These are phyloP conservation scores for Talaromyces piceae DNA, from an alignment of 2,329 filamentous ascomycete genomes.

Conservation along the genomic window DNA sequence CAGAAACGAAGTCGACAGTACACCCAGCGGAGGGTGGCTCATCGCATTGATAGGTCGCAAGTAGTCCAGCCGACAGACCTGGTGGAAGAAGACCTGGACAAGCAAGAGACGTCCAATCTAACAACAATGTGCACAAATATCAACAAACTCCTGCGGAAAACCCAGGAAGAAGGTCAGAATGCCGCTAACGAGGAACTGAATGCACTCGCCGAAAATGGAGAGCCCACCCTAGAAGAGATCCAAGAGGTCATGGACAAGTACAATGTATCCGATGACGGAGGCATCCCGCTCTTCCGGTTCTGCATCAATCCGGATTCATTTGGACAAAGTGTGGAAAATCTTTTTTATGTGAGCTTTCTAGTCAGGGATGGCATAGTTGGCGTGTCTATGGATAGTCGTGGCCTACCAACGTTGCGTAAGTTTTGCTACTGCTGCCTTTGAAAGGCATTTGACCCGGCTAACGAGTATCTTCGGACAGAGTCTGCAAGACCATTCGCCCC, in stretches of 20 bases:
- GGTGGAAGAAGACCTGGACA: constrained; percentile 63
- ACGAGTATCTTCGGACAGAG: constrained; percentile 26
- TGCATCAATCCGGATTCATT: constrained; percentile 86
- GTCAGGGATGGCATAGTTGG: constrained; percentile 76
- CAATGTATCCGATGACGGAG: constrained; percentile 59
- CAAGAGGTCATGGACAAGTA: constrained; percentile 55
- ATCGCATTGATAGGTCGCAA: constrained; percentile 59
- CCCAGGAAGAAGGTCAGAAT: constrained; percentile 39
- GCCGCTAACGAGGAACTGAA: constrained; percentile 40
- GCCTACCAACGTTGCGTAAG: constrained; percentile 74
- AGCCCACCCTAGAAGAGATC: constrained; percentile 32
- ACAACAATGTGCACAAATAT: constrained; percentile 74
- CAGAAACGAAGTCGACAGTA: constrained; percentile 73
- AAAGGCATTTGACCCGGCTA: constrained; percentile 8
- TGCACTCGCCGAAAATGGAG: constrained; percentile 18
- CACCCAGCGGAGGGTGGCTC: constrained; percentile 62
- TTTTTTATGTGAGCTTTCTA: constrained; percentile 94
- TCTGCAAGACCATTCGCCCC: constrained; percentile 40
- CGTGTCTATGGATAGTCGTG: constrained; percentile 64
- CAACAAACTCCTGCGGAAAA: constrained; percentile 49
- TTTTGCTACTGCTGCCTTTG: neutral
- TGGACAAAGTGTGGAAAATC: constrained; percentile 89
- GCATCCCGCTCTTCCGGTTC: constrained; percentile 75
- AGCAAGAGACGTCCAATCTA: constrained; percentile 70
- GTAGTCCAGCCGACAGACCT: constrained; percentile 71